These are phyloP conservation scores for Ustilago lituana DNA, from an alignment of 1,284 basidiomycete genomes.

Conservation along the genomic window DNA sequence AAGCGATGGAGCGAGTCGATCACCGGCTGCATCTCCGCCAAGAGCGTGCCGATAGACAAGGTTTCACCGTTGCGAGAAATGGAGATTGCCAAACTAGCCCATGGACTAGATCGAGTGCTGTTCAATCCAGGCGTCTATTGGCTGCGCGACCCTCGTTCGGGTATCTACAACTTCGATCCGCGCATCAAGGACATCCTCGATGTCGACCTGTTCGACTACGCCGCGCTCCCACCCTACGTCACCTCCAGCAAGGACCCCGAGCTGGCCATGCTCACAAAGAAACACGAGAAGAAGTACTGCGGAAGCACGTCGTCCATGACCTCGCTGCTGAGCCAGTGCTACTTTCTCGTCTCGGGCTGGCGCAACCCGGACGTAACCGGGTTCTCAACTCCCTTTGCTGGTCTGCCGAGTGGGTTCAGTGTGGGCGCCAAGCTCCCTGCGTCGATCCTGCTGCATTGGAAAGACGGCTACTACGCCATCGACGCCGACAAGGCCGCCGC, in stretches of 20 bases:
- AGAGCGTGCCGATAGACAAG: constrained; percentile 29
- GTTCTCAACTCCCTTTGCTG: constrained; percentile 70
- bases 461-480: constrained; percentile 75
- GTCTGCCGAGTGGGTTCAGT: constrained; percentile 77
- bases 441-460: constrained; percentile 74
- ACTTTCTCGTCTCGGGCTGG: constrained; percentile 72
- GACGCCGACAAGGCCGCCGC: constrained; percentile 74
- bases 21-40: constrained; percentile 26
- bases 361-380: constrained; percentile 62
- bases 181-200: constrained; percentile 78
- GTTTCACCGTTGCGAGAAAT: constrained; percentile 61
- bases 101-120: constrained; percentile 76
- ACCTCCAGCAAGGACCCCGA: constrained; percentile 83
- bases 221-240: constrained; percentile 79
- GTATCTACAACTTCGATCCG: constrained; percentile 85
- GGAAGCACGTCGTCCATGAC: constrained; percentile 94
- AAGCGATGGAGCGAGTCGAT: constrained; percentile 30
- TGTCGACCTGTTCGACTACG: constrained; percentile 89
- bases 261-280: constrained; percentile 75
- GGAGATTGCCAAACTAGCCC: constrained; percentile 76
- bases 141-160: constrained; percentile 84
- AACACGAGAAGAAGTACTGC: constrained; percentile 75
- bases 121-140: constrained; percentile 84
- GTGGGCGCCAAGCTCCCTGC: constrained; percentile 83
- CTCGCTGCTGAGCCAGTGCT: constrained; percentile 84